Conservation (phyloP, 495 filamentous ascomycete species). For the Aeminium ludgeri region DNA sequence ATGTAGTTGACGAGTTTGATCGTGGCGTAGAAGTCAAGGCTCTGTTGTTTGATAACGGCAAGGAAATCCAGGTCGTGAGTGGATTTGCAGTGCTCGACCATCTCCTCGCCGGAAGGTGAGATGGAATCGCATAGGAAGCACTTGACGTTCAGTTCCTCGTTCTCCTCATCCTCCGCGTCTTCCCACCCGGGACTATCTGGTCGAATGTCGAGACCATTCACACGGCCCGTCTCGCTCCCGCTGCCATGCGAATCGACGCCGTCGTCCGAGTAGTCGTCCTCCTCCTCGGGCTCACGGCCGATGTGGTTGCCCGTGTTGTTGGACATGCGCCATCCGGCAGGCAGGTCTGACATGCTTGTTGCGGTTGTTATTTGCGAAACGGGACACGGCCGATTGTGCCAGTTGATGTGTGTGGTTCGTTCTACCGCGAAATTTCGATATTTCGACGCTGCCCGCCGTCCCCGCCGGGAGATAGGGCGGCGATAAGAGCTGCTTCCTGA, state of each 20-base stretch:
- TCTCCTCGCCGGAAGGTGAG: conserved; percentile 44
- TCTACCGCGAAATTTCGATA: not conserved
- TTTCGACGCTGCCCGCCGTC: not conserved
- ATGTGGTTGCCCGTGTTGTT: conserved; percentile 4
- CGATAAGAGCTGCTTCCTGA: too few relatives aligned
- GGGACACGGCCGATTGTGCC: too few relatives aligned
- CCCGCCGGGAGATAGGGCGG: not conserved
- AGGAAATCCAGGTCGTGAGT: conserved; percentile 61
- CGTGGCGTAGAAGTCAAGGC: conserved; percentile 67
- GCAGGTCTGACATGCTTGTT: not conserved
- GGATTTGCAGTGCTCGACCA: conserved; percentile 58
- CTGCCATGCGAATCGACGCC: not conserved
- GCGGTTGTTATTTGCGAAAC: too few relatives aligned
- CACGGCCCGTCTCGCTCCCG: not conserved
- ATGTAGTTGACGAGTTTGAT: conserved; percentile 81
- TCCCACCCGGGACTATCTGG: conserved; percentile 43
- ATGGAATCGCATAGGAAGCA: conserved; percentile 54
- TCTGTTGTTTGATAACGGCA: conserved; percentile 42
- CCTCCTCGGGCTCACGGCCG: not conserved
- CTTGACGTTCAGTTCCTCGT: conserved; percentile 35
- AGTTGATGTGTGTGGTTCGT: not conserved
- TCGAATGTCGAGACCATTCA: conserved; percentile 1
- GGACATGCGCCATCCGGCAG: conserved; percentile 11
- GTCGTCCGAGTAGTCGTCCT: conserved; percentile 2
- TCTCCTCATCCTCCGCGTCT: conserved; percentile 55